A percentile compares a stretch with the other conserved stretches of the same genome.
These are phyloP conservation scores for Guadua angustifolia DNA, from an alignment of 176 grass and related monocot species.

Conservation along the genomic window DNA sequence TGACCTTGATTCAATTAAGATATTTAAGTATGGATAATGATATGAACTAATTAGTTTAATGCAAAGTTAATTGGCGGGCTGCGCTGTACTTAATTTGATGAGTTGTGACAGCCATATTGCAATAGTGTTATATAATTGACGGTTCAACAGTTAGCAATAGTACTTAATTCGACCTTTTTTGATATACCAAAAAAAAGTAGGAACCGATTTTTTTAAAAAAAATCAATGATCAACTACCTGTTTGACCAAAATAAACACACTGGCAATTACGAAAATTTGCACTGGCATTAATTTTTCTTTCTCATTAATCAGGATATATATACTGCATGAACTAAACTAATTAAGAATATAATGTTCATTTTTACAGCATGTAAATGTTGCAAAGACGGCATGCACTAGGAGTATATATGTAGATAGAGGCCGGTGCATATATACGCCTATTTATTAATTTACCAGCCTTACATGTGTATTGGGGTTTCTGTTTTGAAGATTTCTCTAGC, in stretches of 20 bases:
- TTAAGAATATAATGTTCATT: no score
- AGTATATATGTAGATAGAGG: neutral
- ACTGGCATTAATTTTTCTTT: neutral
- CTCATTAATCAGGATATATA: neutral
- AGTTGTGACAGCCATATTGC: neutral
- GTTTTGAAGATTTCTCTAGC: neutral
- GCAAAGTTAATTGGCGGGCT: constrained; percentile 4
- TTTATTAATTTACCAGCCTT: neutral
- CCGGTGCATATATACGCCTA: neutral
- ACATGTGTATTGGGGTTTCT: neutral
- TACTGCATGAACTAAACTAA: neutral
- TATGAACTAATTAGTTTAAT: neutral
- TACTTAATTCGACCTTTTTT: neutral
- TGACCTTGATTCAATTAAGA: neutral
- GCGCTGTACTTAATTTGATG: constrained; percentile 21
- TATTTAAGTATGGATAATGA: neutral
- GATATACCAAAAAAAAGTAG: neutral
- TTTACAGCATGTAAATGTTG: neutral
- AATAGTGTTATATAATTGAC: constrained; percentile 13
- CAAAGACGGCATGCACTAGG: neutral
- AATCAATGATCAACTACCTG: neutral
- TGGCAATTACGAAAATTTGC: neutral
- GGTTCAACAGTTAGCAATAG: constrained; percentile 1
- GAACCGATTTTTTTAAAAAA: neutral
- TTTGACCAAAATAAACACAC: neutral